Evolutionary conservation across 305 asterid species (phyloP), one percentile per base, ranked within the genome.

Genomic region (Solanum aculeatissimum): DNA sequence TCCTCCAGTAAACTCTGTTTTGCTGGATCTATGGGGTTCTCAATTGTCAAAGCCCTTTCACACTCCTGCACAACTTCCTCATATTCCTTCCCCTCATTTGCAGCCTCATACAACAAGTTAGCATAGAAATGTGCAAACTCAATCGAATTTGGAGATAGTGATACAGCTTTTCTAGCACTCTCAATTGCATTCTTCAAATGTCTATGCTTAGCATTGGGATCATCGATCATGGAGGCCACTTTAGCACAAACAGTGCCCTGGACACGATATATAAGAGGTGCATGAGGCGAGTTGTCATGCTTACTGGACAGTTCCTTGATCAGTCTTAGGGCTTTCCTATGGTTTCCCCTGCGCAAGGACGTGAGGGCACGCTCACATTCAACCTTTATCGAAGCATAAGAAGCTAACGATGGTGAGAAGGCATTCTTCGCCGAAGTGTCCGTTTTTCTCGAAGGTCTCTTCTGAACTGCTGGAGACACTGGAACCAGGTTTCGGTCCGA

Each of bases 111-210:
- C 88, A 95, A 27, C 88, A 95, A 87, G 89, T 91, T 94, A 2
- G 98, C 96, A 86, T 96, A 94, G 85, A 96, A 96, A 89, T 93
- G 97, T 1, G 92, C 91, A 82, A 92, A 96, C 94, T 95, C 99
- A 58, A 96, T 85, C 3, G 98, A 96, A 85, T 74, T 88, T 35
- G 98, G 98, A 70, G 96, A 93, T 81, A 93, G 42, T 7, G 49
- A 53, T 49, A 85, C 93, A 0, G 99, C 95, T 89, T 58, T 92
- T 81, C 90, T 90, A 7, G 98, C 99, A 71, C 97, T 93, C 87
- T 94, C 98, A 63, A 95, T 79, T 0, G 98, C 99, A 83, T 90
- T 94, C 90, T 43, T 94, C 89, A 94, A 86, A 87, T 96, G 94
- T 80, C 97, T 84, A 84, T 94, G 94, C 29, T 95, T 96, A 23